Evolutionary conservation across 108 stramenopile genomes (phyloP).

Genomic region (Aurantiochytrium sp.): DNA sequence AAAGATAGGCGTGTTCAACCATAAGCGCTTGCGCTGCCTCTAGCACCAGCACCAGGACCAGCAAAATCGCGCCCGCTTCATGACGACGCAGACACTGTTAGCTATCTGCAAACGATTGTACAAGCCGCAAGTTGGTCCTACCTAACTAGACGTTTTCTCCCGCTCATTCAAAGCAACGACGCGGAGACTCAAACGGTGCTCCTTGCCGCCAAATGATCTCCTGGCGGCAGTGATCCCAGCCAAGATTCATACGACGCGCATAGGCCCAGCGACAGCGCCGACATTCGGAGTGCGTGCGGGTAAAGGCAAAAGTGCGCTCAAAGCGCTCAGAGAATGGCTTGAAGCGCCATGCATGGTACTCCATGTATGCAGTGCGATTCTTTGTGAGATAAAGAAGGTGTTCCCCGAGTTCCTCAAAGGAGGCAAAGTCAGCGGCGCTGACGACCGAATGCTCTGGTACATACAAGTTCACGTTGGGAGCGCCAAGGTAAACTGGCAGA

Average conservation of each 20-base stretch:
- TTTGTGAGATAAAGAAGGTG: background rate
- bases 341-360: background rate
- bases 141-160: too few relatives aligned
- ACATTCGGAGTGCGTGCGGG: background rate
- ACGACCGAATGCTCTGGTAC: conserved; percentile 29
- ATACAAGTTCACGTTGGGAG: conserved; percentile 57
- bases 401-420: background rate
- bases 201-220: background rate
- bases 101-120: too few relatives aligned
- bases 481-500: conserved; percentile 60
- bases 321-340: background rate
- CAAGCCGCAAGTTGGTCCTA: too few relatives aligned
- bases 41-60: too few relatives aligned
- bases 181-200: background rate
- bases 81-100: too few relatives aligned
- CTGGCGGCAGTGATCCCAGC: background rate
- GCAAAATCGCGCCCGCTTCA: too few relatives aligned
- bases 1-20: too few relatives aligned
- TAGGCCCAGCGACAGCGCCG: background rate
- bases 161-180: too few relatives aligned
- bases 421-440: background rate
- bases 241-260: background rate
- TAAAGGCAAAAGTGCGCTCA: background rate
- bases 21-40: too few relatives aligned
- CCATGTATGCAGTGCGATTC: background rate